phyloP scores from a whole-genome alignment of 495 filamentous ascomycete species.

The Glonium stellatum region DNA sequence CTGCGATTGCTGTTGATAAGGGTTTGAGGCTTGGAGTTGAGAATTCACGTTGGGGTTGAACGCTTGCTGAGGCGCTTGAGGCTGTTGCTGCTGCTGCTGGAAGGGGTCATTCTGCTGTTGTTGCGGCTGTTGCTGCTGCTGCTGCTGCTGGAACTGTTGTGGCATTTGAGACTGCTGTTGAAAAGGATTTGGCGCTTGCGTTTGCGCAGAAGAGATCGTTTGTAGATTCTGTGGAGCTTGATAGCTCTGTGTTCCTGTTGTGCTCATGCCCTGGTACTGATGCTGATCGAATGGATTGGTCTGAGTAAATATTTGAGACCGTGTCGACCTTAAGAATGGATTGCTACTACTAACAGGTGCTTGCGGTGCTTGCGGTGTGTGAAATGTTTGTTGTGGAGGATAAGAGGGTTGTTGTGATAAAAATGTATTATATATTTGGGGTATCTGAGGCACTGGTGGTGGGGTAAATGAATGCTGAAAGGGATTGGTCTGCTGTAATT shows the following conservation, averaged over 20 bases:
- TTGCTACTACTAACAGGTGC: conserved; percentile 26
- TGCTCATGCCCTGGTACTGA: neutral
- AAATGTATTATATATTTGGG: conserved; percentile 44
- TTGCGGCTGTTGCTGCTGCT: conserved; percentile 11
- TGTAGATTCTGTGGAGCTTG: neutral
- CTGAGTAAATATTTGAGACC: conserved; percentile 33
- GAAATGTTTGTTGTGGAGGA: conserved; percentile 36
- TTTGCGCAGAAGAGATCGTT: neutral
- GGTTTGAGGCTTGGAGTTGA: neutral
- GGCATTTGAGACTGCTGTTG: conserved; percentile 32
- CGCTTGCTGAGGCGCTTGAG: neutral
- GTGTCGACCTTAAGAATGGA: conserved; percentile 31
- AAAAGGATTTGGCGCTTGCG: neutral
- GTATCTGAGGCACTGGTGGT: conserved; percentile 52
- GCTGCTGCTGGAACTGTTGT: conserved; percentile 34
- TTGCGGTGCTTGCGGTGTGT: neutral
- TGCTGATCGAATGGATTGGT: conserved; percentile 32
- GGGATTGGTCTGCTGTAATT: conserved; percentile 43
- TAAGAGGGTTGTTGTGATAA: conserved; percentile 28
- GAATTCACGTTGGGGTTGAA: neutral
- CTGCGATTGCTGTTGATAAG: conserved; percentile 12
- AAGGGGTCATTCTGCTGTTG: conserved; percentile 35
- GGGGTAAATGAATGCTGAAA: conserved; percentile 44
- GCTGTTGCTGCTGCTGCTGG: conserved; percentile 13
- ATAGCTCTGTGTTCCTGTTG: neutral